phyloP scores from a whole-genome alignment of 768 basidiomycete species.

The Cantharellus cinnabarinus region DNA sequence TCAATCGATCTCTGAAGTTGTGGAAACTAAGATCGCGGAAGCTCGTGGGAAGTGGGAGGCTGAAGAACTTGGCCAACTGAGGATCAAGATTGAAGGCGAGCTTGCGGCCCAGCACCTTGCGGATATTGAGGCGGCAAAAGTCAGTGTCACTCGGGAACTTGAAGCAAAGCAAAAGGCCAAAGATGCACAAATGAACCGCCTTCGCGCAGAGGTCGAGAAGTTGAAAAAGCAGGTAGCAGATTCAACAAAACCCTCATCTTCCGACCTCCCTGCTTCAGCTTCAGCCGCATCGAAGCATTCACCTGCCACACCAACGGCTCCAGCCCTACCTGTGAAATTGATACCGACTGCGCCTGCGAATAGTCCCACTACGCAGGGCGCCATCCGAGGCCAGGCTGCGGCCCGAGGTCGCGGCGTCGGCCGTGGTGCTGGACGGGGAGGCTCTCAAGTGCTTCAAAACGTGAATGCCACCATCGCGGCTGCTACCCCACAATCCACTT shows the following conservation, averaged over 20 bases:
- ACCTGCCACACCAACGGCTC: not conserved
- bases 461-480: not conserved
- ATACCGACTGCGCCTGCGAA: not conserved
- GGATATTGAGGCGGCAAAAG: conserved; percentile 13
- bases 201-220: not conserved
- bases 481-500: not conserved
- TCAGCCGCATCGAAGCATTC: not conserved
- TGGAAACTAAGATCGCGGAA: not conserved
- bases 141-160: conserved; percentile 34
- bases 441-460: not conserved
- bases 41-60: not conserved
- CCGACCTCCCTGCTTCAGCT: not conserved
- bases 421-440: not conserved
- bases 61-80: not conserved
- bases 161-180: conserved; percentile 32
- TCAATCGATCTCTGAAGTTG: not conserved
- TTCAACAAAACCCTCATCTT: no score
- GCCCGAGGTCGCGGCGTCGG: not conserved
- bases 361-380: not conserved
- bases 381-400: not conserved
- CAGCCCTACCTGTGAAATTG: not conserved
- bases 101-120: conserved; percentile 6
- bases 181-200: conserved; percentile 1
- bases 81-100: not conserved
- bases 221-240: not conserved